Evolutionary conservation across 257 asterid species (phyloP).

Genomic region (Verbascum thapsus): DNA sequence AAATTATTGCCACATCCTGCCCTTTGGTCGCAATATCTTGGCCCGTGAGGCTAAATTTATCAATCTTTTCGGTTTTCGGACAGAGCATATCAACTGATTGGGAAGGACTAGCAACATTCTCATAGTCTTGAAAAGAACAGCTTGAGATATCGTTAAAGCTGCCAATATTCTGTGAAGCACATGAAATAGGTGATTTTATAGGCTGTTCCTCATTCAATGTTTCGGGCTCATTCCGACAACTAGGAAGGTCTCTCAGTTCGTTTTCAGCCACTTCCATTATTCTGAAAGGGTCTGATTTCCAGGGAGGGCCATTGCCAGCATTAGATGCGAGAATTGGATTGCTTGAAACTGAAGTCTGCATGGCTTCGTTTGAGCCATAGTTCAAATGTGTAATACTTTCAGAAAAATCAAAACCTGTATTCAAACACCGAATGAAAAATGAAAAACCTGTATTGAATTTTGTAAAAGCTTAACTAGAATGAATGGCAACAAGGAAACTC

Average conservation of each 20-base stretch:
- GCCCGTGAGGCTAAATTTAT: conserved; percentile 28
- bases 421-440: neutral
- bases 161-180: conserved; percentile 46
- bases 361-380: conserved; percentile 58
- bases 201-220: conserved; percentile 46
- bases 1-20: conserved; percentile 32
- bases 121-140: conserved; percentile 52
- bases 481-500: conserved; percentile 12
- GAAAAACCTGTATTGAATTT: neutral
- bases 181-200: conserved; percentile 45
- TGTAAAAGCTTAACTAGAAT: neutral
- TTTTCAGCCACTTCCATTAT: conserved; percentile 44
- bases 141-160: conserved; percentile 62
- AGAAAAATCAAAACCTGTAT: conserved; percentile 69
- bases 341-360: conserved; percentile 55
- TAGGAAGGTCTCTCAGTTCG: conserved; percentile 44
- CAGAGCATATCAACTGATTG: conserved; percentile 38
- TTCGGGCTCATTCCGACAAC: conserved; percentile 38
- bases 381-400: conserved; percentile 67
- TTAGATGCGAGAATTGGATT: conserved; percentile 43
- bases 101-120: conserved; percentile 41
- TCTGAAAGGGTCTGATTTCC: conserved; percentile 57
- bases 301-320: conserved; percentile 41
- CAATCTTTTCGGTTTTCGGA: conserved; percentile 42
- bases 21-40: conserved; percentile 35